Evolutionary conservation across 768 basidiomycete species (phyloP).

Genomic region (Heimioporus sp.): DNA sequence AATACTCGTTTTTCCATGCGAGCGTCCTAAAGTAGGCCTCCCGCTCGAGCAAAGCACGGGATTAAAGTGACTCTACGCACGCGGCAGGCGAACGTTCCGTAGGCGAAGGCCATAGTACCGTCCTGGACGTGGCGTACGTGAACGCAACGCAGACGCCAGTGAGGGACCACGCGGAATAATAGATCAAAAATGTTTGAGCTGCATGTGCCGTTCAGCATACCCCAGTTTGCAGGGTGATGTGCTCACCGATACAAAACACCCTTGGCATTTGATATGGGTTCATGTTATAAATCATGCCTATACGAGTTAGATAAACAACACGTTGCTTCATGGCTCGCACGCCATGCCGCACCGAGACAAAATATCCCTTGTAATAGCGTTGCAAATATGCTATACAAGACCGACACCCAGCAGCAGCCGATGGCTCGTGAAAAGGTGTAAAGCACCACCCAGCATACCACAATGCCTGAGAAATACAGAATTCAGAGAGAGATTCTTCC

Average conservation of each 20-base stretch:
- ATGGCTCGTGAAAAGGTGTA: constrained; percentile 44
- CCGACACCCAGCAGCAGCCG: constrained; percentile 46
- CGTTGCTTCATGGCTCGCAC: not conserved
- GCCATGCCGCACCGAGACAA: constrained; percentile 49
- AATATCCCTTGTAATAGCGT: constrained; percentile 55
- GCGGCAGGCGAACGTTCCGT: constrained; percentile 25
- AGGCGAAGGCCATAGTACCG: constrained; percentile 36
- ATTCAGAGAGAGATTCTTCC: not conserved
- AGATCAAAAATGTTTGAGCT: constrained; percentile 33
- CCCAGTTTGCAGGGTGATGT: not conserved
- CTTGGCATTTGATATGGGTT: constrained; percentile 56
- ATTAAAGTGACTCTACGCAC: constrained; percentile 8
- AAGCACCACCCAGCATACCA: constrained; percentile 50
- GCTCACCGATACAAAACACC: constrained; percentile 54
- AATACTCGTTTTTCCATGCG: constrained; percentile 46
- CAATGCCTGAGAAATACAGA: constrained; percentile 41
- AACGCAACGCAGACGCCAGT: constrained; percentile 45
- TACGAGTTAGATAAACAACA: not conserved
- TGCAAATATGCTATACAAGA: constrained; percentile 48
- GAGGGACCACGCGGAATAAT: constrained; percentile 42
- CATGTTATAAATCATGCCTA: constrained; percentile 67
- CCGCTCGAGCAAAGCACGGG: not conserved
- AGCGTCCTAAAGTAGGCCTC: constrained; percentile 36
- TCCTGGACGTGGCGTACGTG: constrained; percentile 47
- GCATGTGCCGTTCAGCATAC: constrained; percentile 6